Base-by-base conservation (phyloP, 2,329 filamentous ascomycete species). In the Talaromyces amestolkiae region DNA sequence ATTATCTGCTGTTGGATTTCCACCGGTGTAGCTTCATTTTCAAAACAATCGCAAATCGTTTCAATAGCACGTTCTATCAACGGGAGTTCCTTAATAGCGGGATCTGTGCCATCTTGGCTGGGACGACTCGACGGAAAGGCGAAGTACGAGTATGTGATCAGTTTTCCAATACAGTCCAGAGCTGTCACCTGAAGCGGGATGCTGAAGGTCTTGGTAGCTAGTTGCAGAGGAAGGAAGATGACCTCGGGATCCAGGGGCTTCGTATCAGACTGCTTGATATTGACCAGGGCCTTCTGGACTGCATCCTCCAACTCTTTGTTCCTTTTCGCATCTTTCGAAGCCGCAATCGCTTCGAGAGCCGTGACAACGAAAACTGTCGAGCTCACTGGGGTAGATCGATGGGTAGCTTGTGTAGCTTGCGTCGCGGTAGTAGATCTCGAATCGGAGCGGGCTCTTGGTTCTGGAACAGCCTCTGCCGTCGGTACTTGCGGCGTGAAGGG, bases 71-170 rank as follows among this genome's bases (percentile, higher is more conserved):
- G 87, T 80, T 99, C 96, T 75, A 99, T 99, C 70, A 99, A 84
- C 17, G 94, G 93, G 3, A 90, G 83, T 47, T 82, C 82, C 51
- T 82, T 81, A 65, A 75, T 74, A 49, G 72, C 66, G 13, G 66
- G 66, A 47, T 71, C 39, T n/a, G 74, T 71, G 22, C 68, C 68
- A 41, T 71, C 72, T 39, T 75, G 65, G 24, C 47, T 54, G 45
- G 64, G 67, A 54, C 74, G 74, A 24, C 79, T 79, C 61, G 82
- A 83, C 41, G 89, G 86, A 59, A 92, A 87, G 58, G 94, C 94
- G 78, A 99, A 98, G 83, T 98, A 98, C 19, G 95, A 97, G 78
- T 97, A 99, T 73, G 94, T 97, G 76, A 98, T 98, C 68, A 99
- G 88, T 82, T 99, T 99, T 73, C 96, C 95, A 73, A 99, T 97